Evolutionary conservation across 192 early-diverging fungal species (phyloP).

Genomic region (Ambispora gerdemannii): DNA sequence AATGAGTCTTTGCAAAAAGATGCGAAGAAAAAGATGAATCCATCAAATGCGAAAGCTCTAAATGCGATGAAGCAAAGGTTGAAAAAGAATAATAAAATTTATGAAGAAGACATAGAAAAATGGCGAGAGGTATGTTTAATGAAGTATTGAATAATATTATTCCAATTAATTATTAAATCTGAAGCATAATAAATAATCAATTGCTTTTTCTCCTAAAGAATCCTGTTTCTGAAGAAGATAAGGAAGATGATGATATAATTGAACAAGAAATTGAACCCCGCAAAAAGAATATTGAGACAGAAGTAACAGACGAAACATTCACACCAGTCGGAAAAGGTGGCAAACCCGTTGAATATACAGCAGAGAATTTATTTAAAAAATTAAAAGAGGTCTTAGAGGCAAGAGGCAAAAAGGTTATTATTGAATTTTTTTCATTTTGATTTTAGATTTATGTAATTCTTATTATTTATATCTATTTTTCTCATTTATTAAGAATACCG

Average conservation of each 20-base stretch:
- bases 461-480: no score
- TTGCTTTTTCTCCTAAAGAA: constrained; percentile 31
- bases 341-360: constrained; percentile 60
- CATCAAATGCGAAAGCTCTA: constrained; percentile 73
- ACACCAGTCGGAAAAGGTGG: constrained; percentile 67
- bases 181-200: constrained; percentile 21
- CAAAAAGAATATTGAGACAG: constrained; percentile 28
- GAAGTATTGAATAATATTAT: no score
- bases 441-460: no score
- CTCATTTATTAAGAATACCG: constrained; percentile 70
- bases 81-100: constrained; percentile 82
- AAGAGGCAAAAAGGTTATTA: constrained; percentile 89
- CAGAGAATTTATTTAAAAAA: constrained; percentile 79
- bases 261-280: constrained; percentile 34
- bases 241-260: constrained; percentile 45
- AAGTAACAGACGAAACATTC: constrained; percentile 59
- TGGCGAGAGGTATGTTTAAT: constrained; percentile 52
- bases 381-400: constrained; percentile 73
- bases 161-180: not conserved
- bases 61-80: constrained; percentile 92
- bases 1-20: constrained; percentile 62
- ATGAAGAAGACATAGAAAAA: constrained; percentile 66
- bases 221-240: constrained; percentile 47
- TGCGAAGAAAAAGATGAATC: constrained; percentile 80
- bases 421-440: no score